Evolutionary conservation across 2,329 filamentous ascomycete species (phyloP).

Genomic region (Paraconiothyrium sp.): DNA sequence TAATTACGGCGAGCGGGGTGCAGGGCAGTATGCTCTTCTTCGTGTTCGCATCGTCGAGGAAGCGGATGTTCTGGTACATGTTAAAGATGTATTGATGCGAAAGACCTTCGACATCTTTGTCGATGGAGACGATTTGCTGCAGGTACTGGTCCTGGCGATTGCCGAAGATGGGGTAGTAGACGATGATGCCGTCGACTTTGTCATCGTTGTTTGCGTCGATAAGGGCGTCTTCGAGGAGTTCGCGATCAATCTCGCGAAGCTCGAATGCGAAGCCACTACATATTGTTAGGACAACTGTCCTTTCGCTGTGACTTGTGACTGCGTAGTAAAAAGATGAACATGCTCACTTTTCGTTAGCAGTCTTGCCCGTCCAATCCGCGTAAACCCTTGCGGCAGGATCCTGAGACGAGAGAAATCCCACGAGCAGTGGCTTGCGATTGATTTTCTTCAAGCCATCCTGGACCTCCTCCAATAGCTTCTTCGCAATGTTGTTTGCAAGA

Average conservation of each 20-base stretch:
- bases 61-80: constrained; percentile 99
- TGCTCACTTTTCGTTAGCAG: constrained; percentile 91
- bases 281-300: constrained; percentile 8
- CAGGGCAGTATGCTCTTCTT: constrained; percentile 95
- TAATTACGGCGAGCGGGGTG: constrained; percentile 94
- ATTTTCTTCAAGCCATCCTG: constrained; percentile 77
- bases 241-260: constrained; percentile 83
- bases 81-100: constrained; percentile 96
- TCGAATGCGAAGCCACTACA: constrained; percentile 87
- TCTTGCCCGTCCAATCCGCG: constrained; percentile 97
- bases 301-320: not conserved
- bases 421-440: constrained; percentile 77
- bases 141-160: constrained; percentile 91
- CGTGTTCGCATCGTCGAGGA: constrained; percentile 80
- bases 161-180: constrained; percentile 98
- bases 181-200: constrained; percentile 85
- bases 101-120: constrained; percentile 95
- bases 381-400: constrained; percentile 94
- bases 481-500: constrained; percentile 86
- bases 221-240: constrained; percentile 89
- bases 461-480: constrained; percentile 80
- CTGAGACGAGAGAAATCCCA: constrained; percentile 90
- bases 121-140: constrained; percentile 88
- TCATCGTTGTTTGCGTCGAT: constrained; percentile 83
- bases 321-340: constrained; percentile 26